Conservation (phyloP, 1,284 basidiomycete species). For the Neotropicomus parvogracilis region DNA sequence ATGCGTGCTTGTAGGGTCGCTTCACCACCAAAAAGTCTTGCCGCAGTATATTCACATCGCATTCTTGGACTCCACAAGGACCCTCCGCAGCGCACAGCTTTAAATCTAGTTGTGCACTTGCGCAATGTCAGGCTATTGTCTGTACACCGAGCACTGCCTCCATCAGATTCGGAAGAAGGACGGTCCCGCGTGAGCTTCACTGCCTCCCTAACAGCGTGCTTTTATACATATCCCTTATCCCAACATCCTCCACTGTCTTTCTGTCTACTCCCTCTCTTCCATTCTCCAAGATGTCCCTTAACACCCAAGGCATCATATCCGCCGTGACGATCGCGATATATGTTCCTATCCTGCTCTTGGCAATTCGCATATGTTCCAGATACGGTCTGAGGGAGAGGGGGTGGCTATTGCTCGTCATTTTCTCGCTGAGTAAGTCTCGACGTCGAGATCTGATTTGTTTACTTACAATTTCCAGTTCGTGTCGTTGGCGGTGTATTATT, state of each 20-base stretch:
- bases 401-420: conserved; percentile 58
- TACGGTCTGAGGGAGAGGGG: conserved; percentile 57
- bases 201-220: conserved; percentile 13
- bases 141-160: conserved; percentile 9
- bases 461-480: conserved; percentile 41
- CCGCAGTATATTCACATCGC: too few species aligned
- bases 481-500: conserved; percentile 54
- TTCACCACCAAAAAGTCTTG: too few species aligned
- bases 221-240: conserved; percentile 6
- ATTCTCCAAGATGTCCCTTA: conserved; percentile 31
- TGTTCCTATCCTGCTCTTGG: conserved; percentile 45
- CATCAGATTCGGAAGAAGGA: conserved; percentile 6
- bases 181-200: conserved; percentile 10
- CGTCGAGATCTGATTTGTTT: conserved; percentile 1
- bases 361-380: conserved; percentile 42
- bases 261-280: background rate
- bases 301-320: conserved; percentile 51
- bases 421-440: conserved; percentile 42
- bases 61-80: too few species aligned
- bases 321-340: conserved; percentile 55
- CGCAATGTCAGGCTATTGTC: background rate
- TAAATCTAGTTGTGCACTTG: background rate
- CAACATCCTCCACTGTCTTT: background rate
- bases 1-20: too few species aligned
- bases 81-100: background rate